phyloP scores from a whole-genome alignment of 2,329 filamentous ascomycete species.

The Aspergillus luchuensis region DNA sequence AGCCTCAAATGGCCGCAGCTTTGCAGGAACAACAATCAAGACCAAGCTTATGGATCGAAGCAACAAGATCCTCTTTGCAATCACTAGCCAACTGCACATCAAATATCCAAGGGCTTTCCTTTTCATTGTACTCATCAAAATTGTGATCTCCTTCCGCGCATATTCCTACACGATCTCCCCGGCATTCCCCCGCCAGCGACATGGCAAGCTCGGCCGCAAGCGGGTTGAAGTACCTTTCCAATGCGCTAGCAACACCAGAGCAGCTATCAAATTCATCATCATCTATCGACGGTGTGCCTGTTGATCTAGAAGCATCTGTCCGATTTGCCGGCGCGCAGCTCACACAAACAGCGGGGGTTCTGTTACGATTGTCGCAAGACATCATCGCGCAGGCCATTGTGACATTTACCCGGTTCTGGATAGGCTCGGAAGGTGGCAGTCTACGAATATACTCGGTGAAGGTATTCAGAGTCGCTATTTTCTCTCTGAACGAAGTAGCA shows the following conservation, averaged over 20 bases:
- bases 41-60: background rate
- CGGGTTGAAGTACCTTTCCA: conserved; percentile 43
- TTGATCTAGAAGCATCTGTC: conserved; percentile 47
- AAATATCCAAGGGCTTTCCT: background rate
- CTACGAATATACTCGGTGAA: conserved; percentile 46
- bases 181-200: conserved; percentile 3
- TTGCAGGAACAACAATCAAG: background rate
- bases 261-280: conserved; percentile 50
- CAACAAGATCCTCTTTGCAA: background rate
- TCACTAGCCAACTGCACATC: background rate
- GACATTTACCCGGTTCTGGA: conserved; percentile 78
- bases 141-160: background rate
- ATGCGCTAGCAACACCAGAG: conserved; percentile 48
- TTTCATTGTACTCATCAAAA: background rate
- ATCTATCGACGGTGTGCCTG: conserved; percentile 45
- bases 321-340: conserved; percentile 49
- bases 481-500: background rate
- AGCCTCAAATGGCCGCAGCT: background rate
- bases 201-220: conserved; percentile 30
- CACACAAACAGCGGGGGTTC: conserved; percentile 57
- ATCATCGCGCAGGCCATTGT: conserved; percentile 84
- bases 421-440: conserved; percentile 53
- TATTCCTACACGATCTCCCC: background rate
- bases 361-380: conserved; percentile 82
- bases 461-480: conserved; percentile 27